Evolutionary conservation across 2,329 filamentous ascomycete genomes (phyloP), one percentile per base, ranked within the genome.

Genomic region (Trichoderma citrinoviride): DNA sequence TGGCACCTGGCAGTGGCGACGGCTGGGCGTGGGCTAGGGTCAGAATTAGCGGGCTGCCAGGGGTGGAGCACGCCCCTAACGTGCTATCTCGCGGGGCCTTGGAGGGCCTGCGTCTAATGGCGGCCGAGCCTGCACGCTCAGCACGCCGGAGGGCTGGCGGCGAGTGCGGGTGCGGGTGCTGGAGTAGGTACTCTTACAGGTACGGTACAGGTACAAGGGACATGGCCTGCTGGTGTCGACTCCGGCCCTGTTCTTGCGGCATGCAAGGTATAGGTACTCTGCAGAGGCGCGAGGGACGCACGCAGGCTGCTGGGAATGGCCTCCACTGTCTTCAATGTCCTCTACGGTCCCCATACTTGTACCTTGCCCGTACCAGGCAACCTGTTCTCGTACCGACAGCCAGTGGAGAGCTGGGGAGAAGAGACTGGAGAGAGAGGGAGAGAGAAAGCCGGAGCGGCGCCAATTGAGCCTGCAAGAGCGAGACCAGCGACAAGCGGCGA

Each of bases 11-110:
- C 58, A 66, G 65, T 67, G 65, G 65, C 67, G 66, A 68, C 67
- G 65, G 65, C 44, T 61, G 54, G 60, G 46, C 63, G 53, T 61
- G 67, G n/a, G 67, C 67, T 58, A 64, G 63, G 58, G 62, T 65
- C 47, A 60, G 54, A 37, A 47, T 52, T 62, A 66, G 57, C 58
- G 53, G 63, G 50, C 57, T 60, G 50, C 49, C 61, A 47, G 60
- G 58, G 60, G 65, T 64, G 65, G 60, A 64, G 46, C 50, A 61
- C 58, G 46, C 58, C 64, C 58, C 64, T 66, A 66, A 63, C 64
- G 43, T 64, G 52, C 60, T 49, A 61, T 65, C 56, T 65, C 56
- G 56, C 56, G 64, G 58, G 64, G 64, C 52, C 62, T 50, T 37
- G 33, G 33, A 37, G 33, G 33, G 33, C 33, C 33, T 37, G 33